Conservation (phyloP, 495 filamentous ascomycete genomes). For the Penicillium steckii region DNA sequence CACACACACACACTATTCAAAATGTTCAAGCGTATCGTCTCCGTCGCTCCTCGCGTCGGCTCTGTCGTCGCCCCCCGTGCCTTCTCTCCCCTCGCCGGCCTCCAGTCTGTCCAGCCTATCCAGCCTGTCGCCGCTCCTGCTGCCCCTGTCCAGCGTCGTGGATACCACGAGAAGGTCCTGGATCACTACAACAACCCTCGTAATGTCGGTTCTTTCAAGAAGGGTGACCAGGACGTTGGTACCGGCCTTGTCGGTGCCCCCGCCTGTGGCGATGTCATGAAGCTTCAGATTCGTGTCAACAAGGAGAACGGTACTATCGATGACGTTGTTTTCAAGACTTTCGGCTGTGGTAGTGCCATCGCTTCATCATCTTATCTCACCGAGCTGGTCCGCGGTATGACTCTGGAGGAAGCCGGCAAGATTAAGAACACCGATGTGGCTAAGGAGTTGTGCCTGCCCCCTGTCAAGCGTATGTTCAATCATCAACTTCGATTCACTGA, state of each 20-base stretch:
- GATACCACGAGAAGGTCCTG: conserved; percentile 73
- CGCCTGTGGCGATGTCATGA: conserved; percentile 91
- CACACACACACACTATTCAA: conserved; percentile 8
- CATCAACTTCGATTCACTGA: neutral
- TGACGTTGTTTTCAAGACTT: conserved; percentile 98
- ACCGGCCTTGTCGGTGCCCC: conserved; percentile 97
- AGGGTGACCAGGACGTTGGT: conserved; percentile 84
- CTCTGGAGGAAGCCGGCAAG: conserved; percentile 86
- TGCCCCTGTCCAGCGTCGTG: conserved; percentile 36
- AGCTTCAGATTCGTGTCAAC: conserved; percentile 96
- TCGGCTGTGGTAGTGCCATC: conserved; percentile 96
- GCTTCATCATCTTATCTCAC: conserved; percentile 88
- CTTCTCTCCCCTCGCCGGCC: conserved; percentile 37
- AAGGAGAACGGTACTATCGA: conserved; percentile 82
- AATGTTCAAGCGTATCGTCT: conserved; percentile 55
- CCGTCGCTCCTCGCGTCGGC: conserved; percentile 49
- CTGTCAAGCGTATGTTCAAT: conserved; percentile 87
- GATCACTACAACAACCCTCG: conserved; percentile 94
- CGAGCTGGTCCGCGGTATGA: conserved; percentile 92
- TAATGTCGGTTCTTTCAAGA: conserved; percentile 91
- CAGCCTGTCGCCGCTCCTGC: conserved; percentile 28
- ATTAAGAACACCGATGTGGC: conserved; percentile 97
- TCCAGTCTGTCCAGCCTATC: conserved; percentile 34
- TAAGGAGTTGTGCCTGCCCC: conserved; percentile 93
- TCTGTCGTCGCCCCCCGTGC: conserved; percentile 45